A percentile compares a stretch with the other conserved stretches of the same genome.
These are phyloP conservation scores for Delonix regia DNA, from an alignment of 306 rosid species.

Conservation along the genomic window DNA sequence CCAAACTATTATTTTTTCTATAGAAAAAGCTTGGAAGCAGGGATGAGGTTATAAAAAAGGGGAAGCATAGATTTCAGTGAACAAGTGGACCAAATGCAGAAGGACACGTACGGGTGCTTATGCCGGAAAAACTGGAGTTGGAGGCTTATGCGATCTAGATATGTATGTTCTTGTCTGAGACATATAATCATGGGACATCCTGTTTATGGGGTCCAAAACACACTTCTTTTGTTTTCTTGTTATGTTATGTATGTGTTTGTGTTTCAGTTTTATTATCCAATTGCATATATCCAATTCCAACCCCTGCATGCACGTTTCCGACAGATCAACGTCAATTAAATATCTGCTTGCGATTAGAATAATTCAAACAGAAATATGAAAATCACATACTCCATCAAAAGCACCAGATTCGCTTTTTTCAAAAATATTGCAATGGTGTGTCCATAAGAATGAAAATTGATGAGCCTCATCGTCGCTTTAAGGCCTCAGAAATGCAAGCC, in stretches of 20 bases:
- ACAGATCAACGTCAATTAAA: neutral
- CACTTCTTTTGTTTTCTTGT: constrained; percentile 26
- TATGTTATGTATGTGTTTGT: neutral
- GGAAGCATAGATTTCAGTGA: constrained; percentile 54
- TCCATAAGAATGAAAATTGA: no score
- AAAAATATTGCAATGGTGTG: no score
- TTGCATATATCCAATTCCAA: neutral
- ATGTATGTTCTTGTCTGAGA: constrained; percentile 36
- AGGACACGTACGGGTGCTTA: constrained; percentile 55
- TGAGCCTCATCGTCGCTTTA: no score
- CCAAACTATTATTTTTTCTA: no score
- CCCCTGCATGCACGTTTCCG: neutral
- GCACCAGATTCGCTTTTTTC: no score
- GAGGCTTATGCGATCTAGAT: constrained; percentile 46
- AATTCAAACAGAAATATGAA: no score
- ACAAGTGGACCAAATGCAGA: constrained; percentile 41
- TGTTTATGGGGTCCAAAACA: constrained; percentile 51
- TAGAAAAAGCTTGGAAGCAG: no score
- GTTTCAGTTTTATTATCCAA: neutral
- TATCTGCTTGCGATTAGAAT: neutral
- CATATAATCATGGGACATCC: constrained; percentile 72
- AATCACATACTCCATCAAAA: no score
- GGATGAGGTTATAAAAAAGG: no score
- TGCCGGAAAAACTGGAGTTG: constrained; percentile 50
- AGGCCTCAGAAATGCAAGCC: no score